These are phyloP conservation scores for Curvularia sp. DNA, from an alignment of 2,329 filamentous ascomycete genomes.

Conservation along the genomic window DNA sequence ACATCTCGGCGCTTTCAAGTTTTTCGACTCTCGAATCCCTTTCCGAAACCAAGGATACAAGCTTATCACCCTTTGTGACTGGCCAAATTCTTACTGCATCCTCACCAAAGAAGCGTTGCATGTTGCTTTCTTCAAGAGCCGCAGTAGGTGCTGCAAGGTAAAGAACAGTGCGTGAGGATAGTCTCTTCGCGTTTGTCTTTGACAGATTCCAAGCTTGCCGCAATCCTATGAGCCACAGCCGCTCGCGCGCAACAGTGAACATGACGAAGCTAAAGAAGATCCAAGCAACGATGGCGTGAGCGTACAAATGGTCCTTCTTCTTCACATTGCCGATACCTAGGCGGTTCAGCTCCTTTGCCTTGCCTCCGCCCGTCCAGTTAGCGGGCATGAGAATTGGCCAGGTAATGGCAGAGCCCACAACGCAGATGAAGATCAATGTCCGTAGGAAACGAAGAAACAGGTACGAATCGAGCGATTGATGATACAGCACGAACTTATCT, in stretches of 20 bases:
- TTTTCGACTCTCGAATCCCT: slow-evolving; percentile 81
- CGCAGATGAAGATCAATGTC: slow-evolving; percentile 76
- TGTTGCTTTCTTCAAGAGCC: slow-evolving; percentile 77
- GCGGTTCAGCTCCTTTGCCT: slow-evolving; percentile 72
- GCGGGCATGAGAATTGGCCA: slow-evolving; percentile 90
- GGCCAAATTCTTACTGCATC: slow-evolving; percentile 87
- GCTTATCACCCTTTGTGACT: slow-evolving; percentile 74
- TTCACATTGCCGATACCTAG: slow-evolving; percentile 80
- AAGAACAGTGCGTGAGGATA: slow-evolving; percentile 89
- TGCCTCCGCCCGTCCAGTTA: slow-evolving; percentile 80
- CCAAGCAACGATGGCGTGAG: slow-evolving; percentile 81
- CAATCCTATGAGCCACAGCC: slow-evolving; percentile 89
- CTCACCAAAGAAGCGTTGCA: slow-evolving; percentile 81
- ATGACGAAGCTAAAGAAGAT: slow-evolving; percentile 87
- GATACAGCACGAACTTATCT: slow-evolving; percentile 83
- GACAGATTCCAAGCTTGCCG: slow-evolving; percentile 91
- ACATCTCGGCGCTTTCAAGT: slow-evolving; percentile 85
- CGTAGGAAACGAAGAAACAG: slow-evolving; percentile 89
- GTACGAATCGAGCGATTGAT: slow-evolving; percentile 91
- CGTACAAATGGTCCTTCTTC: slow-evolving; percentile 71
- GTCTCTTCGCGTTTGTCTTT: slow-evolving; percentile 80
- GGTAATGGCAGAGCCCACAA: slow-evolving; percentile 82
- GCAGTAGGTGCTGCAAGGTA: slow-evolving; percentile 82
- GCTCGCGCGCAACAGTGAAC: slow-evolving; percentile 85
- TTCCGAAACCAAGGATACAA: slow-evolving; percentile 82